Conservation (phyloP, 352 stramenopile species). For the Globisporangium radiosum region DNA sequence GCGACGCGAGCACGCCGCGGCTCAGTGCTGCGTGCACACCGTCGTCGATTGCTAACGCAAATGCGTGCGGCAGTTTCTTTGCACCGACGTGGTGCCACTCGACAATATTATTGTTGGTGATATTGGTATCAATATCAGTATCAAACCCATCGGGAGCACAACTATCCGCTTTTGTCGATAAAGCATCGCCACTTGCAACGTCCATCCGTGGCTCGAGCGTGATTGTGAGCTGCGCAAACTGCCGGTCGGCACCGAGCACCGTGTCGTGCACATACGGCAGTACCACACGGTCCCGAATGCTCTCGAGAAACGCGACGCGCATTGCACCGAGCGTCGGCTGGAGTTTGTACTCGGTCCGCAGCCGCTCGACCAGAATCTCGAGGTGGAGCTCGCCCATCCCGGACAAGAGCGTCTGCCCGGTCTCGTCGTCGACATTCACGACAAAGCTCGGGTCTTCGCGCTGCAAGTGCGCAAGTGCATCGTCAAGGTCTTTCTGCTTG, state of each 20-base stretch:
- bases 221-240: constrained; percentile 61
- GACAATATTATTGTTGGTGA: constrained; percentile 36
- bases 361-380: constrained; percentile 89
- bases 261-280: constrained; percentile 51
- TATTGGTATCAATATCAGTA: not conserved
- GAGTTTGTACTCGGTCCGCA: constrained; percentile 88
- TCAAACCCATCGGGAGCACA: constrained; percentile 13
- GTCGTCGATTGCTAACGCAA: constrained; percentile 61
- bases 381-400: constrained; percentile 95
- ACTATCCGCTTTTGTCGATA: constrained; percentile 6
- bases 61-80: constrained; percentile 62
- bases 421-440: constrained; percentile 93
- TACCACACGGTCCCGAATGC: constrained; percentile 33
- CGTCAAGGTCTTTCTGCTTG: constrained; percentile 84
- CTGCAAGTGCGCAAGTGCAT: constrained; percentile 70
- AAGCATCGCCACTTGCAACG: constrained; percentile 18
- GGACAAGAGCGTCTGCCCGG: constrained; percentile 96
- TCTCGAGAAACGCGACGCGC: constrained; percentile 90
- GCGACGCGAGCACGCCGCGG: constrained; percentile 47
- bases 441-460: constrained; percentile 96
- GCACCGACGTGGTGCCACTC: constrained; percentile 37
- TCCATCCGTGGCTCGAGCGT: constrained; percentile 42
- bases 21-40: constrained; percentile 49
- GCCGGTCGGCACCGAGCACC: constrained; percentile 60
- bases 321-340: constrained; percentile 80